phyloP scores from a whole-genome alignment of 768 basidiomycete species.

The Agrocybe praecox region DNA sequence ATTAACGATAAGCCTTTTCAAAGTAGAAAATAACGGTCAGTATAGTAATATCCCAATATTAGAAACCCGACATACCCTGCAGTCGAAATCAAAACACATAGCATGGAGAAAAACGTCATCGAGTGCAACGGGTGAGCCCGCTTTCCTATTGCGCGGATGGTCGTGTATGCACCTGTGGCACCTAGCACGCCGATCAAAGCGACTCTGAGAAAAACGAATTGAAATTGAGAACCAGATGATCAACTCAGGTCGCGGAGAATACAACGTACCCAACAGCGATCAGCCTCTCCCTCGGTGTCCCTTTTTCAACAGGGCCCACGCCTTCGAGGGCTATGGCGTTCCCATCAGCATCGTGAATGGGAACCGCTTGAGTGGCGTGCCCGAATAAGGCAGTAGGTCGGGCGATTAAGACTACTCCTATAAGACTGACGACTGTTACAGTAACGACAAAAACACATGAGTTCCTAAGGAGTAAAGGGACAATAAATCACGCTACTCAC shows the following conservation, averaged over 20 bases:
- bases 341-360: neutral
- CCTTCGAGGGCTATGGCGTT: conserved; percentile 8
- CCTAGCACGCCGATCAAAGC: conserved; percentile 67
- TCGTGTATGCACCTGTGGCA: conserved; percentile 59
- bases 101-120: conserved; percentile 64
- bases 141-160: conserved; percentile 68
- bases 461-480: too few species aligned
- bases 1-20: conserved; percentile 43
- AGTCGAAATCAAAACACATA: conserved; percentile 46
- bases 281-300: conserved; percentile 43
- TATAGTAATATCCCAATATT: too few species aligned
- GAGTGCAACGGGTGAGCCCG: conserved; percentile 76
- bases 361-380: conserved; percentile 10
- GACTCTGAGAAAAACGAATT: conserved; percentile 37
- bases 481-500: too few species aligned
- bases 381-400: conserved; percentile 79
- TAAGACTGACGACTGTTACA: conserved; percentile 69
- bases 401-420: conserved; percentile 82
- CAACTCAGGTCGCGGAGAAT: neutral
- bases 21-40: neutral
- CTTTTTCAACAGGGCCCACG: conserved; percentile 26
- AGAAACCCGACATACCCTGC: conserved; percentile 30
- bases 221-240: neutral
- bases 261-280: conserved; percentile 3
- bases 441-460: too few species aligned